A percentile compares a stretch with the other conserved stretches of the same genome.
These are phyloP conservation scores for Rhizoctonia solani DNA, from an alignment of 1,284 basidiomycete species.

Conservation along the genomic window DNA sequence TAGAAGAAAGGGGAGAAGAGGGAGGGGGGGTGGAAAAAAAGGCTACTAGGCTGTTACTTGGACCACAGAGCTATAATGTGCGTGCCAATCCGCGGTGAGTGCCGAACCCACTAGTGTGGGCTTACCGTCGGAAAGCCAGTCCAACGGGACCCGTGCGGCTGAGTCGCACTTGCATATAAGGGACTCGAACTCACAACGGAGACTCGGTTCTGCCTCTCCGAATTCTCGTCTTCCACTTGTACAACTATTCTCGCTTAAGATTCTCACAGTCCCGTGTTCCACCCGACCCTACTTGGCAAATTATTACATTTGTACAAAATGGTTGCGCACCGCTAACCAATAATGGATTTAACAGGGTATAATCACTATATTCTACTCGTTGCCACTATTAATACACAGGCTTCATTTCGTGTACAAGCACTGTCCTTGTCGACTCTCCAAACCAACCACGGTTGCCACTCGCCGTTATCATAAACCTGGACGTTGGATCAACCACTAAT, in stretches of 20 bases:
- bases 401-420: conserved; percentile 89
- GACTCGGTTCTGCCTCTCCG: conserved; percentile 7
- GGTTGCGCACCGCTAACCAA: neutral
- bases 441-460: conserved; percentile 96
- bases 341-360: neutral
- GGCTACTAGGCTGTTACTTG: neutral
- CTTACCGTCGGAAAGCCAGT: conserved; percentile 12
- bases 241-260: neutral
- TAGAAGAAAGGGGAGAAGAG: too few species aligned
- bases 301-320: conserved; percentile 28
- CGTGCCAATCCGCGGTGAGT: conserved; percentile 10
- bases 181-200: neutral
- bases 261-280: conserved; percentile 11
- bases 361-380: neutral
- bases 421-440: conserved; percentile 84
- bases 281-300: conserved; percentile 21
- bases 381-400: conserved; percentile 35
- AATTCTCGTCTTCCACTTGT: conserved; percentile 17
- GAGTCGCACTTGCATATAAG: conserved; percentile 20
- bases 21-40: neutral
- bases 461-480: conserved; percentile 84
- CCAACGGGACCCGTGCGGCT: conserved; percentile 3
- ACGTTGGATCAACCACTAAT: conserved; percentile 88
- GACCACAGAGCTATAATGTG: conserved; percentile 12
- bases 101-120: conserved; percentile 11